Evolutionary conservation across 768 basidiomycete genomes (phyloP), one percentile per base, ranked within the genome.

Genomic region (Punctularia strigosozonata): DNA sequence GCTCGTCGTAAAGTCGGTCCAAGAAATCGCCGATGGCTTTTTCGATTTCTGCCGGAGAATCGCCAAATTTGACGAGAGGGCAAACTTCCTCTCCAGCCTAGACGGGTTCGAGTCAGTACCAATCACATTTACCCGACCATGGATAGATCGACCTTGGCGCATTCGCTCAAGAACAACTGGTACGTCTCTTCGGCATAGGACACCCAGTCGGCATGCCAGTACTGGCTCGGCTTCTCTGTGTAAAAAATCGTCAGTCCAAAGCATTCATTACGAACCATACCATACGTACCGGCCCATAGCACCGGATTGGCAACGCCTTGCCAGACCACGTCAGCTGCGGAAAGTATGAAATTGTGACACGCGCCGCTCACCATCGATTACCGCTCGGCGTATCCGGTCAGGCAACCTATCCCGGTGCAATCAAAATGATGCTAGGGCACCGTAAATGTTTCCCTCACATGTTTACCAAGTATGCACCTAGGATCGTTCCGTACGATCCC

Each of bases 321-420:
- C n/a, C n/a, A n/a, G n/a, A n/a, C n/a, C n/a, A n/a, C n/a, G n/a
- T n/a, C n/a, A n/a, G n/a, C n/a, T n/a, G n/a, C n/a, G n/a, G n/a
- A n/a, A n/a, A n/a, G n/a, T n/a, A n/a, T n/a, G n/a, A n/a, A n/a
- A n/a, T n/a, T n/a, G n/a, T n/a, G n/a, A n/a, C n/a, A n/a, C n/a
- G n/a, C n/a, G n/a, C n/a, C n/a, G n/a, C n/a, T n/a, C n/a, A n/a
- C 57, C 58, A 36, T 60, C 58, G 14, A 57, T 55, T 14, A 44
- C 46, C 12, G 58, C 47, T 4, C 52, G 44, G 0, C 58, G 57
- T 14, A 58, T 43, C 7, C 56, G 46, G 8, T 60, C 38, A 0
- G 57, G 57, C 23, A 58, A 47, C 55, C 56, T 58, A n/a, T n/a
- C n/a, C n/a, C n/a, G n/a, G n/a, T n/a, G n/a, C n/a, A n/a, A n/a